Percentiles rank a stretch among this genome's conserved stretches.
These are phyloP conservation scores for Vaccinium vitisidaea DNA, from an alignment of 148 eudicot genomes.

Conservation along the genomic window DNA sequence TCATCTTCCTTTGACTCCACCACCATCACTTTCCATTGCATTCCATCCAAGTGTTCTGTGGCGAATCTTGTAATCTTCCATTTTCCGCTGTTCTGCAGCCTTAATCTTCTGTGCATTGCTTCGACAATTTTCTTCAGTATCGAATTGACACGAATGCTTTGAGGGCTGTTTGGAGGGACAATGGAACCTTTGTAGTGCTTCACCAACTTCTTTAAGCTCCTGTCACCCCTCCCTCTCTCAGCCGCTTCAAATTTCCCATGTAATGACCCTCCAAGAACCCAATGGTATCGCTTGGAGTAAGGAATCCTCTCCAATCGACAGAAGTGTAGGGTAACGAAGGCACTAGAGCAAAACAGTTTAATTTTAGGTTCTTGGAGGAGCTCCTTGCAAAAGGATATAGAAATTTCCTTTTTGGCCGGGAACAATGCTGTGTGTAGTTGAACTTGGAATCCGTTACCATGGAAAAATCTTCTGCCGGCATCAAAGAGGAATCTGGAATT, in stretches of 20 bases:
- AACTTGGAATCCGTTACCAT: not conserved
- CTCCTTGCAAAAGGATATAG: no score
- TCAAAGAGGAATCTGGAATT: not conserved
- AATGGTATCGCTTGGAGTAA: no score
- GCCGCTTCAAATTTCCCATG: not conserved
- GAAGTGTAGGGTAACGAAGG: no score
- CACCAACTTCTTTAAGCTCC: not conserved
- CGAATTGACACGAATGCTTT: not conserved
- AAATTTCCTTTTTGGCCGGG: not conserved
- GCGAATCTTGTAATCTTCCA: not conserved
- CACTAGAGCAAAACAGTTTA: not conserved
- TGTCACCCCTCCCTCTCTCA: slow-evolving; percentile 1
- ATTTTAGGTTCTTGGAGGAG: no score
- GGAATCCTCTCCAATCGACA: no score
- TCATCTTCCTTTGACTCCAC: not conserved
- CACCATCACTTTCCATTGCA: slow-evolving; percentile 58
- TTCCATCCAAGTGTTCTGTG: slow-evolving; percentile 47
- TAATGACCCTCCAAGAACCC: no score
- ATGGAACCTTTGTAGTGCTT: not conserved
- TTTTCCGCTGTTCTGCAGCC: not conserved
- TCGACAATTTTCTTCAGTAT: slow-evolving; percentile 5
- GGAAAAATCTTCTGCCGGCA: not conserved
- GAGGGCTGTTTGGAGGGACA: slow-evolving; percentile 12
- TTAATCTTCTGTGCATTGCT: slow-evolving; percentile 17
- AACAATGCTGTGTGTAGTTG: not conserved